Evolutionary conservation across 1,284 basidiomycete species (phyloP).

Genomic region (Lentinus polychrous): DNA sequence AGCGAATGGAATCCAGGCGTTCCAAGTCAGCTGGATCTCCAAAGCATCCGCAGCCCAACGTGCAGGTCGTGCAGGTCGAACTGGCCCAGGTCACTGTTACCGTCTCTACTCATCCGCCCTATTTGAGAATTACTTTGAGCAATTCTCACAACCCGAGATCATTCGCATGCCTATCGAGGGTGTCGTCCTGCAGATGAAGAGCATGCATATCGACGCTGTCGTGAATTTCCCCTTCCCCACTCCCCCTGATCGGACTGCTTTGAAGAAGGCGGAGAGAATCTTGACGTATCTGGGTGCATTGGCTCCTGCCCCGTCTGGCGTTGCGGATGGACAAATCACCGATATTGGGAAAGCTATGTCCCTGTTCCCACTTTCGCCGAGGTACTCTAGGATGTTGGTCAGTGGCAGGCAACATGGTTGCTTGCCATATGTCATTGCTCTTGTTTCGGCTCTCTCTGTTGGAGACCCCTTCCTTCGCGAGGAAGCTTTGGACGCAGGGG

Average conservation of each 20-base stretch:
- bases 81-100: conserved; percentile 77
- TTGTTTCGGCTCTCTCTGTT: conserved; percentile 90
- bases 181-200: conserved; percentile 97
- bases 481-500: conserved; percentile 49
- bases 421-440: conserved; percentile 84
- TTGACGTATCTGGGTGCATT: conserved; percentile 85
- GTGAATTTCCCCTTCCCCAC: conserved; percentile 99
- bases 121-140: conserved; percentile 88
- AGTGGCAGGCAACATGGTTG: conserved; percentile 90
- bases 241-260: conserved; percentile 76
- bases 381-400: conserved; percentile 93
- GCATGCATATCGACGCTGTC: conserved; percentile 97
- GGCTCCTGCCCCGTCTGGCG: conserved; percentile 28
- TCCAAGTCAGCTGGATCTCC: conserved; percentile 70
- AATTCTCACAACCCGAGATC: conserved; percentile 89
- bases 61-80: conserved; percentile 71
- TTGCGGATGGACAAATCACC: conserved; percentile 66
- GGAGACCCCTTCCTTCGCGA: conserved; percentile 96
- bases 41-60: conserved; percentile 72
- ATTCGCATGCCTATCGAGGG: conserved; percentile 96
- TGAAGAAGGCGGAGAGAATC: conserved; percentile 80
- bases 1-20: conserved; percentile 60
- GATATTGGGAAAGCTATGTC: conserved; percentile 89
- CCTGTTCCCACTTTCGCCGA: conserved; percentile 87
- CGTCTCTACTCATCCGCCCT: conserved; percentile 70